phyloP scores from a whole-genome alignment of 371 early-diverging fungal species.

The Mycotypha africana region DNA sequence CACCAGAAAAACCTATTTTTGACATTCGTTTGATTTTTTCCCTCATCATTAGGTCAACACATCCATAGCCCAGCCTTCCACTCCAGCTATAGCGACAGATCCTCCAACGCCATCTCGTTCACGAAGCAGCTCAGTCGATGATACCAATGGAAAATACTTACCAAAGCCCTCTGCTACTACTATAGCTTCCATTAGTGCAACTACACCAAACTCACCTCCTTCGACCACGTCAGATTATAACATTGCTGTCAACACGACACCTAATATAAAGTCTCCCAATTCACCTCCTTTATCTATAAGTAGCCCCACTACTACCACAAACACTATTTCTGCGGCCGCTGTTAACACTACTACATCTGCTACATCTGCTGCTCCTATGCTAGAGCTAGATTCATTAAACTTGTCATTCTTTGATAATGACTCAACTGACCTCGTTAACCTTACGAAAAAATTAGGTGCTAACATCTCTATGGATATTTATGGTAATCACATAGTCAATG shows the following conservation, averaged over 20 bases:
- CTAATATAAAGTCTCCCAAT: no score
- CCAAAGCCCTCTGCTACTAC: conserved; percentile 16
- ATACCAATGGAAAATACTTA: conserved; percentile 5
- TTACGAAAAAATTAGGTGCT: conserved; percentile 37
- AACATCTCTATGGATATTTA: conserved; percentile 18
- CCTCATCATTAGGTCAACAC: no score
- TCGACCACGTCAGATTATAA: no score
- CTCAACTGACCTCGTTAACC: conserved; percentile 32
- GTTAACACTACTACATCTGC: no score
- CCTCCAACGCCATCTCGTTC: conserved; percentile 33
- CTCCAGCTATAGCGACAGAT: no score
- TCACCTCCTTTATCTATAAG: conserved; percentile 16
- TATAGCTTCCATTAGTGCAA: conserved; percentile 4
- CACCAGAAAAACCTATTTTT: neutral
- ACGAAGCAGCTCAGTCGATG: conserved; percentile 34
- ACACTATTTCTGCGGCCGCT: neutral
- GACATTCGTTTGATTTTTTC: neutral
- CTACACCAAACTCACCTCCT: neutral
- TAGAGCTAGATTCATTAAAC: conserved; percentile 24
- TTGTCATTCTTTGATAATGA: conserved; percentile 45
- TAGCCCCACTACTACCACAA: neutral
- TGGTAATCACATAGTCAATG: no score
- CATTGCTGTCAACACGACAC: no score
- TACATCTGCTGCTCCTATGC: neutral
- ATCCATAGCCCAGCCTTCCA: no score